phyloP scores from a whole-genome alignment of 371 early-diverging fungal genomes.

The Phascolomyces articulosus region DNA sequence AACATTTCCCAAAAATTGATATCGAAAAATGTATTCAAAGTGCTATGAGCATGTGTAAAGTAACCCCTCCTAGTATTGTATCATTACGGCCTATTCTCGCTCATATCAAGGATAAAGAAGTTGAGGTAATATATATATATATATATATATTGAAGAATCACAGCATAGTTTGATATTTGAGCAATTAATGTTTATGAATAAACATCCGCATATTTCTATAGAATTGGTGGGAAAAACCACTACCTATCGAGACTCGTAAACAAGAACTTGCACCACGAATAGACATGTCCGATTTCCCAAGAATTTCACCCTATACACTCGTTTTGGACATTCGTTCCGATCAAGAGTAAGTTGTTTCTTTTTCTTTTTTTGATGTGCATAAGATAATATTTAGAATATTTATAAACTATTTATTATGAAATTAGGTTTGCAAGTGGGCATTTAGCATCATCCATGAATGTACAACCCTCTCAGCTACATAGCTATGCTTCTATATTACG shows the following conservation, averaged over 20 bases:
- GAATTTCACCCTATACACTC: slow-evolving; percentile 52
- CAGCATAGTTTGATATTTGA: too few relatives aligned
- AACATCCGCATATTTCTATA: too few relatives aligned
- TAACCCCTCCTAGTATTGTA: slow-evolving; percentile 61
- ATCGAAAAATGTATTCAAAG: slow-evolving; percentile 72
- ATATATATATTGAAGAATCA: too few relatives aligned
- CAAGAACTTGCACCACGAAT: slow-evolving; percentile 65
- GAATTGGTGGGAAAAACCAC: slow-evolving; percentile 64
- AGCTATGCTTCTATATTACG: slow-evolving; percentile 49
- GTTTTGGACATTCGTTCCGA: slow-evolving; percentile 67
- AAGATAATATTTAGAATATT: too few relatives aligned
- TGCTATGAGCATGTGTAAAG: slow-evolving; percentile 70
- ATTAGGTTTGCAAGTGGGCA: slow-evolving; percentile 64
- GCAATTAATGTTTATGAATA: too few relatives aligned
- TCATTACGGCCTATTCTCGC: slow-evolving; percentile 15
- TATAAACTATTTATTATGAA: not conserved
- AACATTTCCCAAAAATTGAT: slow-evolving; percentile 72
- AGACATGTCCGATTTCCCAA: slow-evolving; percentile 50
- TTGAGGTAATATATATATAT: not conserved
- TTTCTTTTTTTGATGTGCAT: too few relatives aligned
- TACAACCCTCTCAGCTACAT: slow-evolving; percentile 48
- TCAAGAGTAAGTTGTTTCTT: slow-evolving; percentile 48
- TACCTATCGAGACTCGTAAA: slow-evolving; percentile 56
- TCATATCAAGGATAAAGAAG: not conserved
- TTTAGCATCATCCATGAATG: slow-evolving; percentile 61